phyloP scores from a whole-genome alignment of 2,329 filamentous ascomycete genomes.

The Calonectria henricotiae region DNA sequence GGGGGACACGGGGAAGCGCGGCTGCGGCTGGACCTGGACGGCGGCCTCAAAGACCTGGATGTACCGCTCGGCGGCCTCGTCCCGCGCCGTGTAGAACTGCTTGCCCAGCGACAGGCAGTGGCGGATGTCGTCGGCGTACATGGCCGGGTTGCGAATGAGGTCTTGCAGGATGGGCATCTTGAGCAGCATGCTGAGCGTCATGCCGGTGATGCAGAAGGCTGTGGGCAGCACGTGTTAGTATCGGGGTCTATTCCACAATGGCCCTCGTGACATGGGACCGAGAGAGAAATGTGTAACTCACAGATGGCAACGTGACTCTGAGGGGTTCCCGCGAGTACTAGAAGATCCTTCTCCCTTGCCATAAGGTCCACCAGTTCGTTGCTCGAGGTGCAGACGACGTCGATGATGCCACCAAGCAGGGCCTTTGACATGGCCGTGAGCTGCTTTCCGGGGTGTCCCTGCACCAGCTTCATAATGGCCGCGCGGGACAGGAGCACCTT shows the following conservation, averaged over 20 bases:
- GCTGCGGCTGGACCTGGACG: constrained; percentile 45
- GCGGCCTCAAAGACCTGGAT: constrained; percentile 42
- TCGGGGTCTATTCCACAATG: accelerated
- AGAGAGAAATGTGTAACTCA: constrained; percentile 30
- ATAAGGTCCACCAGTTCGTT: constrained; percentile 49
- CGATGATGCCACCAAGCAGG: constrained; percentile 44
- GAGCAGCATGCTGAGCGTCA: constrained; percentile 48
- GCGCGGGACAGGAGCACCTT: constrained; percentile 46
- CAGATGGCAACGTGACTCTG: constrained; percentile 47
- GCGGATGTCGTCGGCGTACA: constrained; percentile 43
- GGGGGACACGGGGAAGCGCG: constrained; percentile 35
- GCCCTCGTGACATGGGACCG: background rate
- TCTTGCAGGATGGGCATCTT: constrained; percentile 47
- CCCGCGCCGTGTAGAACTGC: constrained; percentile 39
- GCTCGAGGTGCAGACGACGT: constrained; percentile 47
- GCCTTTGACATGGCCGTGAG: constrained; percentile 41
- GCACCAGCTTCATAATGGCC: constrained; percentile 47
- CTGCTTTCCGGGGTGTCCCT: constrained; percentile 31
- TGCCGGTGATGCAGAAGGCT: constrained; percentile 49
- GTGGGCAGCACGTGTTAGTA: constrained; percentile 34
- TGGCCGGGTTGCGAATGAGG: constrained; percentile 42
- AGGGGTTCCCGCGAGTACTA: constrained; percentile 45
- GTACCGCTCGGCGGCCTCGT: constrained; percentile 43
- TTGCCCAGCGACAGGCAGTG: constrained; percentile 48
- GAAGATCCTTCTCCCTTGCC: constrained; percentile 44